Base-by-base conservation (phyloP, 306 rosid species). In the Vigna radiata region DNA sequence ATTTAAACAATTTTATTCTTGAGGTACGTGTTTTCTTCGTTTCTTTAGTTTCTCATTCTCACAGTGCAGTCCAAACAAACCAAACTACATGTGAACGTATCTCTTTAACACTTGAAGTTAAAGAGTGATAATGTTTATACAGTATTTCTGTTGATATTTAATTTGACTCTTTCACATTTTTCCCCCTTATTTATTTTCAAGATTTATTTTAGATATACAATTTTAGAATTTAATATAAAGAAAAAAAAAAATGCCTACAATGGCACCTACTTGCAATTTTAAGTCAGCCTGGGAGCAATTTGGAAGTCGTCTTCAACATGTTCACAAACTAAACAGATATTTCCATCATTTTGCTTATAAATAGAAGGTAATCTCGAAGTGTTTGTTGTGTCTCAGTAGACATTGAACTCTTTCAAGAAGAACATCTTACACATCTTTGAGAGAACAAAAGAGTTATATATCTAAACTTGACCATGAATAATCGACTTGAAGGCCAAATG, bases 311-410 rank as follows among this genome's bases (percentile, higher is more conserved):
- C 46, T 36, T 41, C 12, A 37, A 4, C 47, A 21, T 60, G 3
- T 39, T 41, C 66, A 15, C 79, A 55, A 44, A 72, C 68, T 8
- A 39, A 2, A 61, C 6, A 71, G 9, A 58, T 54, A 15, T 14
- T 17, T 49, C 47, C 73, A 54, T 46, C 72, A 23, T 77, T 82
- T 76, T 72, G 74, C 27, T 60, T 89, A 91, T 88, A 91, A 87
- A 86, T 84, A 76, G 50, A 78, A 49, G 80, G 54, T 39, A 50
- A 68, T 23, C 5, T 29, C 50, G 36, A 11, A 18, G 3, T 3
- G 4, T 44, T 0, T 60, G 77, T 53, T 73, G 29, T 52, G 27
- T 67, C 59, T 48, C 87, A 31, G 78, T 81, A 29, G 12, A 72
- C 88, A 81, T 76, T 15, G 81, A 59, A 13, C 33, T 73, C 66